A percentile compares a stretch with the other conserved stretches of the same genome.
These are phyloP conservation scores for Pichia sp. DNA, from an alignment of 1,139 yeast species.

Conservation along the genomic window DNA sequence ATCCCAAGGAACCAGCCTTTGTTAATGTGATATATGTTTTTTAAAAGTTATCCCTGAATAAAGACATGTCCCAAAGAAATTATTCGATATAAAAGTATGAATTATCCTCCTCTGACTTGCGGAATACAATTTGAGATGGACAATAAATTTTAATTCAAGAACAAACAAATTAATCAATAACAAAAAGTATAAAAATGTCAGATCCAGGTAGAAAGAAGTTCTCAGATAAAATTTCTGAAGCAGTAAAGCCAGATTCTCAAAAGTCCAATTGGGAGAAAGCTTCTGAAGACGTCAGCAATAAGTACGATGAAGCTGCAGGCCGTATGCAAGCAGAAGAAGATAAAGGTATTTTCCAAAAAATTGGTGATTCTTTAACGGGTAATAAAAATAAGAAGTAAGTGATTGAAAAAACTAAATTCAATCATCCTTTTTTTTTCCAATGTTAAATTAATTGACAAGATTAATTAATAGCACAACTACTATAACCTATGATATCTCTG, in stretches of 20 bases:
- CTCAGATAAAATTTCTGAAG: conserved; percentile 60
- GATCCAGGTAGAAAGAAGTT: conserved; percentile 75
- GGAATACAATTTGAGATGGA: too few relatives aligned
- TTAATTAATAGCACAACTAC: neutral
- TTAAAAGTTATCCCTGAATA: neutral
- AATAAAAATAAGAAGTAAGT: conserved; percentile 7
- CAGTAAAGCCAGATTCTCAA: conserved; percentile 65
- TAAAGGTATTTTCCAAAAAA: conserved; percentile 64
- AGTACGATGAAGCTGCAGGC: conserved; percentile 57
- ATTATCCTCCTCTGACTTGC: too few relatives aligned
- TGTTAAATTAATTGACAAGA: neutral
- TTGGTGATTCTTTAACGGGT: conserved; percentile 42
- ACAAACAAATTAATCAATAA: neutral
- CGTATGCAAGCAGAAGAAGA: conserved; percentile 53
- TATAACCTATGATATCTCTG: too few relatives aligned
- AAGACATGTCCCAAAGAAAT: neutral
- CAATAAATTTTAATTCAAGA: neutral
- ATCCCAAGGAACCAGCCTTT: too few relatives aligned
- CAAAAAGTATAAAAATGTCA: conserved; percentile 40
- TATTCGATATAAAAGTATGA: too few relatives aligned
- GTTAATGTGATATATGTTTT: too few relatives aligned
- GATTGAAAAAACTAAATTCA: neutral
- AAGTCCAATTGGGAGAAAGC: conserved; percentile 61
- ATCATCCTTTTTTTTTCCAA: neutral
- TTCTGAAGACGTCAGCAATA: conserved; percentile 62